Evolutionary conservation across 805 yeast species (phyloP), one percentile per base, ranked within the genome.

Genomic region (Saccharomycopsis microspora): DNA sequence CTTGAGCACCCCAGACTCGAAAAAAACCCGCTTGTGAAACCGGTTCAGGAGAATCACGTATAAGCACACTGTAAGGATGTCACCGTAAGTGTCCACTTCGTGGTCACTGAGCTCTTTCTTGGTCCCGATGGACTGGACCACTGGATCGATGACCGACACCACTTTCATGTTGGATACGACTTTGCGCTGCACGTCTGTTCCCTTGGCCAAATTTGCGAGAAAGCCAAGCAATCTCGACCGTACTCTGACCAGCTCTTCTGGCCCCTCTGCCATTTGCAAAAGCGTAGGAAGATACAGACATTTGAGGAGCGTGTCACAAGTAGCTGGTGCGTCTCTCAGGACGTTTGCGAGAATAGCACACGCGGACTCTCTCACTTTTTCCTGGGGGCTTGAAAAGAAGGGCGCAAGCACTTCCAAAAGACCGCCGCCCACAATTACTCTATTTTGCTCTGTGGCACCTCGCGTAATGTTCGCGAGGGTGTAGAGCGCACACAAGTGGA

Each of bases 401-500:
- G 34, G 27, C 5, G 11, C 35, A 31, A 50, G 45, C 4, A 39
- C 32, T 28, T 44, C 31, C 19, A 50, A 41, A 5, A 50, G n/a
- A 9, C 46, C 51, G 9, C 46, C 37, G 19, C 29, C 27, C 9
- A 50, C 43, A 32, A 50, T 48, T 7, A 28, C 39, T 32, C 10
- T 28, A 29, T 43, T 48, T 39, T 50, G 54, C 11, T 44, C 46
- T 6, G 29, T 42, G 3, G 48, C 31, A 31, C 50, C 54, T 44
- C 54, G 19, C 11, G 51, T 39, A 32, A 50, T 44, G 39, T 50
- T 50, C 3, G 54, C 54, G 9, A 47, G 32, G 9, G 44, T 40
- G 45, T 43, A 50, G 8, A 47, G 39, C 6, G 44, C 54, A 37
- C 49, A 50, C 7, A 50, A 45, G 29, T 50, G 51, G 10, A 50